phyloP scores from a whole-genome alignment of 2,329 filamentous ascomycete species.

The Colletotrichum shisoi region DNA sequence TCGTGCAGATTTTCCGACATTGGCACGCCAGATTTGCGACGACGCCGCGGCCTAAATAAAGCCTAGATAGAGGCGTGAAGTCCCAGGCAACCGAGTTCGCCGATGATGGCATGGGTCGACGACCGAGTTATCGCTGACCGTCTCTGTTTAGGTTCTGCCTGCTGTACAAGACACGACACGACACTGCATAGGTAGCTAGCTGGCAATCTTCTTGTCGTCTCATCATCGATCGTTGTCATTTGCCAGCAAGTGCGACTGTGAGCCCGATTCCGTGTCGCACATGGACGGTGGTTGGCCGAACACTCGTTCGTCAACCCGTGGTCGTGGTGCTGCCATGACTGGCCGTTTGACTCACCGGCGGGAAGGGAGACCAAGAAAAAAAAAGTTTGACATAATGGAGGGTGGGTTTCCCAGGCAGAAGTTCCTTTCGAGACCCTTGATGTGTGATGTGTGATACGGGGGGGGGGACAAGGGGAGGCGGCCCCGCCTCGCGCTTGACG shows the following conservation, averaged over 20 bases:
- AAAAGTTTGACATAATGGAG: neutral
- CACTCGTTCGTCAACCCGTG: neutral
- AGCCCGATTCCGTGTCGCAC: neutral
- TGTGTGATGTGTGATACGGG: slow-evolving; percentile 8
- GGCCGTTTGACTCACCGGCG: slow-evolving; percentile 36
- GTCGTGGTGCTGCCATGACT: neutral
- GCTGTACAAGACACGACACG: neutral
- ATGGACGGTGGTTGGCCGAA: slow-evolving; percentile 21
- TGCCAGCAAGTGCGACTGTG: neutral
- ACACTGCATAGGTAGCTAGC: neutral
- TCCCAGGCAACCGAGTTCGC: slow-evolving; percentile 14
- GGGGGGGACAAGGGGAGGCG: slow-evolving; percentile 2
- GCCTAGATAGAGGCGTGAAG: neutral
- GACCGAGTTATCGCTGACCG: neutral
- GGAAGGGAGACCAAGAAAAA: slow-evolving; percentile 3
- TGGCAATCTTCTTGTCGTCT: neutral
- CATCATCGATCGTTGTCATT: neutral
- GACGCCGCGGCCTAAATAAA: slow-evolving; percentile 3
- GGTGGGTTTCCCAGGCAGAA: slow-evolving; percentile 38
- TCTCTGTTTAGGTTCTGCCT: neutral
- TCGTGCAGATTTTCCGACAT: slow-evolving; percentile 12
- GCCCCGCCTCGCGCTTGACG: neutral
- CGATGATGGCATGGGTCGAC: slow-evolving; percentile 6
- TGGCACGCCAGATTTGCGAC: slow-evolving; percentile 1
- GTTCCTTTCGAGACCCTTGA: slow-evolving; percentile 34